Percentiles rank a stretch among this genome's conserved stretches.
phyloP scores from a whole-genome alignment of 75 land plant genomes.

The Pseudotsuga menziesii region DNA sequence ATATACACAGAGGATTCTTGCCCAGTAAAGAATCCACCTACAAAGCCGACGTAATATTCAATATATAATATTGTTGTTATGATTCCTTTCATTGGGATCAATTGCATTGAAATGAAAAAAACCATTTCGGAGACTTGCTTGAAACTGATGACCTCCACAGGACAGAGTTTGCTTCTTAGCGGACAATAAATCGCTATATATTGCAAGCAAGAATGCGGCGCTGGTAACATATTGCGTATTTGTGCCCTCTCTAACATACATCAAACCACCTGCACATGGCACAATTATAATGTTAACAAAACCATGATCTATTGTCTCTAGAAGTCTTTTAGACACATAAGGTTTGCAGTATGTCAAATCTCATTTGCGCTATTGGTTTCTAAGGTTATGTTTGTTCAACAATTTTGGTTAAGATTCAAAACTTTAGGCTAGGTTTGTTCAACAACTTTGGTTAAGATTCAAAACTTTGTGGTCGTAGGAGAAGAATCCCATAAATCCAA shows the following conservation, averaged over 20 bases:
- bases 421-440: too few species aligned
- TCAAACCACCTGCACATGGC: constrained; percentile 61
- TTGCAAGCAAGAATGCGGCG: constrained; percentile 40
- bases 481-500: too few species aligned
- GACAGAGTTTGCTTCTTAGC: constrained; percentile 23
- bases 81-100: neutral
- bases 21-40: constrained; percentile 68
- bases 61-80: neutral
- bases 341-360: too few species aligned
- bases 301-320: too few species aligned
- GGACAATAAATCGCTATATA: constrained; percentile 49
- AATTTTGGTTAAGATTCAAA: too few species aligned
- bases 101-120: too few species aligned
- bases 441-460: too few species aligned
- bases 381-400: too few species aligned
- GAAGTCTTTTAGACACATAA: too few species aligned
- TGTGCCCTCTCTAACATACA: constrained; percentile 75
- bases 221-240: constrained; percentile 80
- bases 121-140: too few species aligned
- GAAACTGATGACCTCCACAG: constrained; percentile 34
- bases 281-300: constrained; percentile 83
- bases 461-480: too few species aligned
- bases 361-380: too few species aligned
- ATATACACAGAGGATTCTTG: constrained; percentile 37
- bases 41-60: neutral